Evolutionary conservation across 805 yeast genomes (phyloP), one percentile per base, ranked within the genome.

Genomic region (Cyberlindnera euphorbiiphila): DNA sequence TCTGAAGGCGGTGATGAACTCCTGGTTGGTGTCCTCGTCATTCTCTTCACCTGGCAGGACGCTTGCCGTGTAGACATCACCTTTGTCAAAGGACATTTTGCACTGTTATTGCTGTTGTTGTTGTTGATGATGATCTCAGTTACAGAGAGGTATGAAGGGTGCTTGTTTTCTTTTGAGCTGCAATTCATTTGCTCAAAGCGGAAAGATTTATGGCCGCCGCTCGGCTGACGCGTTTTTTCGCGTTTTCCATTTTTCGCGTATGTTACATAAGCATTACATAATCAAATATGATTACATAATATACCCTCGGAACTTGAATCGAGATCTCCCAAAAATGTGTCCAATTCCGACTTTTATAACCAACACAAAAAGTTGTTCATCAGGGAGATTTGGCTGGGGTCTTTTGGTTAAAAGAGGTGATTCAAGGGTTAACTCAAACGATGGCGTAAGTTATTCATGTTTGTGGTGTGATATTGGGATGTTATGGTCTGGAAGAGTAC

Each of bases 11-110:
- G 78, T 78, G 53, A 78, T 73, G 51, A 83, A 71, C 60, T 82
- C 93, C 37, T 80, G 77, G 58, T 72, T 72, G 35, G 81, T 71
- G 47, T 72, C 80, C 45, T 78, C 84, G 15, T 72, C 71, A 2
- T 78, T 69, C 16, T 81, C 77, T 46, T 83, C 89, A 13, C 93
- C 91, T n/a, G 93, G 91, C 39, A 87, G 72, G 25, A 87, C 96
- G 15, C 82, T 81, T 4, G 97, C 89, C 32, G 81, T 70, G 54
- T 72, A 84, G 4, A 74, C 68, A 39, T 79, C 89, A 13, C 85
- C 75, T 28, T 56, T 49, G 27, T 55, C 58, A 26, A 46, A 52
- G 13, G 57, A 52, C 57, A 54, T 54, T 24, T 17, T 27, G 18
- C 7, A 19, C 25, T 23, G 29, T 19, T 4, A 23, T 23, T 25